A percentile compares a stretch with the other conserved stretches of the same genome.
phyloP scores from a whole-genome alignment of 1,139 yeast genomes.

The Pneumocystis jirovecii region DNA sequence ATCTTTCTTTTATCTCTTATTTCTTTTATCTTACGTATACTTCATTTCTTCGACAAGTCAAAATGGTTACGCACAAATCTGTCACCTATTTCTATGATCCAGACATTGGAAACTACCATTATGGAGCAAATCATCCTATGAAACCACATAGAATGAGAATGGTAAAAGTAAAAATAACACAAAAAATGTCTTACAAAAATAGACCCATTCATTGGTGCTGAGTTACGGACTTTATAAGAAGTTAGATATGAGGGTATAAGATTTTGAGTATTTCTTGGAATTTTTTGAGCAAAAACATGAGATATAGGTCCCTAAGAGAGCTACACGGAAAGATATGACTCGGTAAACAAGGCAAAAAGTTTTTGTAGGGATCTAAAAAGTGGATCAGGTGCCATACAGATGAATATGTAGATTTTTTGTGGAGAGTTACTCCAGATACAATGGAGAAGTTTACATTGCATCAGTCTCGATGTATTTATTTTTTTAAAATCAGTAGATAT shows the following conservation, averaged over 20 bases:
- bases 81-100: conserved; percentile 23
- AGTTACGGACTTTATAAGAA: conserved; percentile 87
- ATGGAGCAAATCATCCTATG: conserved; percentile 97
- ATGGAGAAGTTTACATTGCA: conserved; percentile 7
- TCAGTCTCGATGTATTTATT: conserved; percentile 6
- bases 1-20: not conserved
- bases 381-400: conserved; percentile 4
- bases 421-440: conserved; percentile 10
- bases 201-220: conserved; percentile 68
- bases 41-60: not conserved
- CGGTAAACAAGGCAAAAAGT: not conserved
- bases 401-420: conserved; percentile 7
- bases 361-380: not conserved
- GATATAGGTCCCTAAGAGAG: conserved; percentile 3
- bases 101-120: conserved; percentile 91
- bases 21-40: too few species aligned
- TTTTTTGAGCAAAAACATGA: not conserved
- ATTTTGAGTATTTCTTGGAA: not conserved
- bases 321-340: conserved; percentile 7
- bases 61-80: not conserved
- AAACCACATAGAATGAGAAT: conserved; percentile 95
- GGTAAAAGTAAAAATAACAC: conserved; percentile 33
- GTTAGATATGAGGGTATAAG: conserved; percentile 65
- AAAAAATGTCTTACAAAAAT: not conserved
- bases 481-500: not conserved